These are phyloP conservation scores for Dioszegia aurantiaca DNA, from an alignment of 768 basidiomycete genomes.

Conservation along the genomic window DNA sequence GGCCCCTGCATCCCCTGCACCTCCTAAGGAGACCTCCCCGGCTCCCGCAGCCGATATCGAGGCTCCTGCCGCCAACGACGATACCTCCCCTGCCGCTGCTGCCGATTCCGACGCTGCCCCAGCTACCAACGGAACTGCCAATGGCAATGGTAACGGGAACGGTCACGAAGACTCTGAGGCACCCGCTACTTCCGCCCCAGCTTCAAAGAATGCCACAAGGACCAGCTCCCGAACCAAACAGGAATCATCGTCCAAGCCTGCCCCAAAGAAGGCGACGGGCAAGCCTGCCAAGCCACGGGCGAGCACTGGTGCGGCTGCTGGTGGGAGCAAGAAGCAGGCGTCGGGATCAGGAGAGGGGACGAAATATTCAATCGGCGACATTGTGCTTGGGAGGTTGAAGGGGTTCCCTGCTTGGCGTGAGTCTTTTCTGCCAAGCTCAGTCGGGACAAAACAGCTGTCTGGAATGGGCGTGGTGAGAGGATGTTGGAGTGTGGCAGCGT, in stretches of 20 bases:
- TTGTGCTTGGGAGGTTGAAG: constrained; percentile 88
- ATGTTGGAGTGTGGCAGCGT: not conserved
- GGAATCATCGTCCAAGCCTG: constrained; percentile 10
- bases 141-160: not conserved
- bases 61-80: not conserved
- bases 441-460: not conserved
- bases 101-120: constrained; percentile 2
- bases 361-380: constrained; percentile 68
- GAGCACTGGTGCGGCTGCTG: constrained; percentile 14
- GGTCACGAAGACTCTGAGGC: not conserved
- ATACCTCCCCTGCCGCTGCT: not conserved
- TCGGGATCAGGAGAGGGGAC: constrained; percentile 18
- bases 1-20: not conserved
- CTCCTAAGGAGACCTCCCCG: constrained; percentile 1
- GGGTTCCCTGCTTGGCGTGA: constrained; percentile 95
- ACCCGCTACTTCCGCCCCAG: not conserved
- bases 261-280: not conserved
- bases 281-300: not conserved
- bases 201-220: constrained; percentile 1
- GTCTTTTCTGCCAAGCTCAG: constrained; percentile 47
- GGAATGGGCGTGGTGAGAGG: not conserved
- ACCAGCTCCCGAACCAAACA: constrained; percentile 13
- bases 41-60: not conserved
- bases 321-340: constrained; percentile 25
- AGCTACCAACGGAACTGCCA: not conserved